Conservation (phyloP, 345 rosid genomes). For the Psidium guajava region DNA sequence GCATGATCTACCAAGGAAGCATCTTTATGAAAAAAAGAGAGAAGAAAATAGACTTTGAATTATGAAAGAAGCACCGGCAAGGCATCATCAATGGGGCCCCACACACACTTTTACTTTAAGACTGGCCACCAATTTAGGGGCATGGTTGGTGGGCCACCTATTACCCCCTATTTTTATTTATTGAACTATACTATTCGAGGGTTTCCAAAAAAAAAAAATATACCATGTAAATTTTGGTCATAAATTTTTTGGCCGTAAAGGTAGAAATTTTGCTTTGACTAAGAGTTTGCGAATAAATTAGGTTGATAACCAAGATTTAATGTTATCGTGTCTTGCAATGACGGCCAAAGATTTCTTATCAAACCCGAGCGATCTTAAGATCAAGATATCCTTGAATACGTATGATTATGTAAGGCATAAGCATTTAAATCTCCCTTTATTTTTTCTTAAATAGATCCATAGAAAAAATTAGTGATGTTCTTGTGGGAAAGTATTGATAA, state of each 20-base stretch:
- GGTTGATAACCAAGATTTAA: background rate
- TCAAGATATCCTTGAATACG: rapidly evolving
- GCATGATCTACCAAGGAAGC: background rate
- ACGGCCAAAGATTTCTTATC: background rate
- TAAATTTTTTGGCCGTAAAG: background rate
- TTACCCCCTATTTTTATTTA: background rate
- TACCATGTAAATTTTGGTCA: background rate
- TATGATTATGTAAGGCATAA: background rate
- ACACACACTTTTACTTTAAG: background rate
- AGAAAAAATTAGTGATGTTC: background rate
- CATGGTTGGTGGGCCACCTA: background rate
- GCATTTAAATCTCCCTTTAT: background rate
- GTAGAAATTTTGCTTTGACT: background rate
- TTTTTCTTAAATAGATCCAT: no score
- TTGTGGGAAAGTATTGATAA: background rate
- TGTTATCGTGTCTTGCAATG: background rate
- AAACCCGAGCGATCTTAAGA: background rate
- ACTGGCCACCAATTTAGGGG: background rate
- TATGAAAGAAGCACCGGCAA: background rate
- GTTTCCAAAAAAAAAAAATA: background rate
- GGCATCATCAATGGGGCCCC: background rate
- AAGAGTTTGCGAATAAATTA: background rate
- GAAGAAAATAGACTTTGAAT: background rate
- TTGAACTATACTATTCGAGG: background rate
- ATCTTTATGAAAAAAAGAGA: background rate